Evolutionary conservation across 2,329 filamentous ascomycete genomes (phyloP).

Genomic region (Ilyonectria robusta): DNA sequence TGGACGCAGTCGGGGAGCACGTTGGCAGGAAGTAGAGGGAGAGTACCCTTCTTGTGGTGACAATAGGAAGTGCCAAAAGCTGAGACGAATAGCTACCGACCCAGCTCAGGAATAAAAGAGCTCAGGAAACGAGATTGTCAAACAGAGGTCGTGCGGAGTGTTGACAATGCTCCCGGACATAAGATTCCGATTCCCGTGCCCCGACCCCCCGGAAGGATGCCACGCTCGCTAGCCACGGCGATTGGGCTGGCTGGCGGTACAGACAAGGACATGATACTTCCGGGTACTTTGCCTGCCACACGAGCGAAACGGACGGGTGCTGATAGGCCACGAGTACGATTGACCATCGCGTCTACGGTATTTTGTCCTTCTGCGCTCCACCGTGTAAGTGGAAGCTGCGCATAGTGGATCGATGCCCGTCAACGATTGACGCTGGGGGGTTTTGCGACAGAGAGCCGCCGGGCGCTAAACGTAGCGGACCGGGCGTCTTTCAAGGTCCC

Average conservation of each 20-base stretch:
- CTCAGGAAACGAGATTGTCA: neutral
- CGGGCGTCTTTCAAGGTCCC: neutral
- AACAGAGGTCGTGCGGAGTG: neutral
- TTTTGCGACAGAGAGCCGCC: neutral
- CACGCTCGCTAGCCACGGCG: neutral
- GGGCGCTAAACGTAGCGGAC: neutral
- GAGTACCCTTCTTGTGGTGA: neutral
- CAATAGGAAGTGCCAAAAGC: neutral
- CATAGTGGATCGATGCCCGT: neutral
- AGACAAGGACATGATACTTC: neutral
- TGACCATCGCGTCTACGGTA: neutral
- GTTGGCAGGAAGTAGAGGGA: neutral
- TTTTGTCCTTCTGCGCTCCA: neutral
- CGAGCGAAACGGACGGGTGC: neutral
- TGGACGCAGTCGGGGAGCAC: neutral
- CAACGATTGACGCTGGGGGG: neutral
- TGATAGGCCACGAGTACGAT: neutral
- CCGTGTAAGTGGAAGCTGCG: neutral
- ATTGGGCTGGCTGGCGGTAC: constrained; percentile 7
- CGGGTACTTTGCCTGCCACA: neutral
- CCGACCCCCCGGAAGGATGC: neutral
- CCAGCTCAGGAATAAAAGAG: neutral
- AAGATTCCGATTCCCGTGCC: neutral
- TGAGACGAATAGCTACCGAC: neutral
- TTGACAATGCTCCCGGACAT: constrained; percentile 6